These are phyloP conservation scores for Trichophaea hybrida DNA, from an alignment of 2,329 filamentous ascomycete species.

Conservation along the genomic window DNA sequence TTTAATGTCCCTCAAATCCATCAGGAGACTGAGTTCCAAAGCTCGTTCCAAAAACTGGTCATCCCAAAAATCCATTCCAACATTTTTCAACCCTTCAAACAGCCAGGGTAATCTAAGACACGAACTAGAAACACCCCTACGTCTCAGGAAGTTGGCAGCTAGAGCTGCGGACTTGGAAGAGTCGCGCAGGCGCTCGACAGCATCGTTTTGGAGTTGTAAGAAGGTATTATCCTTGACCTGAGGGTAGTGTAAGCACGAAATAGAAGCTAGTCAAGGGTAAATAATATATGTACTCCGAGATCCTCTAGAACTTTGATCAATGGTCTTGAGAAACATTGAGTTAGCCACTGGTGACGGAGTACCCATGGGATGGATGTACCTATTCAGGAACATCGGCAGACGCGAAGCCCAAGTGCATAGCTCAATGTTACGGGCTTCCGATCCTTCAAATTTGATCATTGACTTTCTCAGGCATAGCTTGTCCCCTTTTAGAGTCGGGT, in stretches of 20 bases:
- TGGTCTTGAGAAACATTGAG: constrained; percentile 38
- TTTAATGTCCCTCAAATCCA: constrained; percentile 59
- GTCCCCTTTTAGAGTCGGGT: constrained; percentile 44
- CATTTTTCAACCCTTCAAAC: constrained; percentile 43
- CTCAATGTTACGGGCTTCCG: constrained; percentile 44
- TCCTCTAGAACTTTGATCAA: constrained; percentile 80
- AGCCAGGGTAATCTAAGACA: constrained; percentile 46
- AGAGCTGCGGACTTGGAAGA: constrained; percentile 37
- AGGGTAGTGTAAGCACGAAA: not conserved
- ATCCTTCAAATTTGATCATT: constrained; percentile 64
- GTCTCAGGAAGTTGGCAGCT: constrained; percentile 50
- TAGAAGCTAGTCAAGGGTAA: not conserved
- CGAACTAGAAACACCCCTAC: constrained; percentile 45
- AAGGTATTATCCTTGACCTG: constrained; percentile 41
- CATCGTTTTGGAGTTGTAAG: constrained; percentile 46
- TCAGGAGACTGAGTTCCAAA: constrained; percentile 56
- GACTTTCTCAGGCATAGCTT: constrained; percentile 51
- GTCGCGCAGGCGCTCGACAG: constrained; percentile 44
- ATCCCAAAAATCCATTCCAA: constrained; percentile 49
- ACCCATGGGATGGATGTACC: not conserved
- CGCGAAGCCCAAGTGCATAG: constrained; percentile 58
- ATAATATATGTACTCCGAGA: constrained; percentile 40
- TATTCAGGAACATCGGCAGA: constrained; percentile 57
- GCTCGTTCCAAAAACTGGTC: constrained; percentile 57
- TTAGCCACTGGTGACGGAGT: not conserved